phyloP scores from a whole-genome alignment of 164 flowering plant species.

The Umbellularia californica region DNA sequence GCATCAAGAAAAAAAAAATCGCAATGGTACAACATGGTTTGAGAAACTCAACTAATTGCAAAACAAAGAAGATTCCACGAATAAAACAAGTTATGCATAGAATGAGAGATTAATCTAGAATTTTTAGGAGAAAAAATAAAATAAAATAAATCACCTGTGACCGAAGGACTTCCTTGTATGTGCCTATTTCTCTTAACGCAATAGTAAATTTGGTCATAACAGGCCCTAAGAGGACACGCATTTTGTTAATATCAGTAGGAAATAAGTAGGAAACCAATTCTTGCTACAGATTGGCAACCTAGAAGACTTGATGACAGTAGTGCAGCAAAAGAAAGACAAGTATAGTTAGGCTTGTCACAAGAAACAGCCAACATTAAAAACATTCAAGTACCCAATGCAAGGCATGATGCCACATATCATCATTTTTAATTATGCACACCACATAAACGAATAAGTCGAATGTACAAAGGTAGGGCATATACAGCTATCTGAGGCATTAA shows the following conservation, averaged over 20 bases:
- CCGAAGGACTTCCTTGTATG: slow-evolving; percentile 92
- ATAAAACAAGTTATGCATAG: background rate
- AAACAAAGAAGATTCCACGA: background rate
- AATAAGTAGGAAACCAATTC: background rate
- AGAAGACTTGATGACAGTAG: background rate
- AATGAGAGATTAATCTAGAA: background rate
- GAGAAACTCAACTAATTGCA: background rate
- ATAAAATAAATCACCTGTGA: slow-evolving; percentile 55
- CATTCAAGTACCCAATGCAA: too few species aligned
- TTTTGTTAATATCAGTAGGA: slow-evolving; percentile 2
- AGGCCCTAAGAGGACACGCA: slow-evolving; percentile 47
- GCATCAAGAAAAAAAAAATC: too few species aligned
- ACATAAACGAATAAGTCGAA: too few species aligned
- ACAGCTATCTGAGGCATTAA: too few species aligned
- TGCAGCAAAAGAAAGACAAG: background rate
- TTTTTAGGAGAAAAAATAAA: background rate
- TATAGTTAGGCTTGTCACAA: too few species aligned
- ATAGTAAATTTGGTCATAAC: slow-evolving; percentile 96
- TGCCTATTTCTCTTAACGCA: slow-evolving; percentile 94
- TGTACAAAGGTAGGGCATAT: too few species aligned
- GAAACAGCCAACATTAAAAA: too few species aligned
- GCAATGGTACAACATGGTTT: background rate
- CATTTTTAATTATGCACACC: too few species aligned
- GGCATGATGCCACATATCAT: too few species aligned
- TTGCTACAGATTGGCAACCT: background rate